Percentiles rank a stretch among this genome's conserved stretches.
These are phyloP conservation scores for Fusarium sp. DNA, from an alignment of 2,329 filamentous ascomycete genomes.

Conservation along the genomic window DNA sequence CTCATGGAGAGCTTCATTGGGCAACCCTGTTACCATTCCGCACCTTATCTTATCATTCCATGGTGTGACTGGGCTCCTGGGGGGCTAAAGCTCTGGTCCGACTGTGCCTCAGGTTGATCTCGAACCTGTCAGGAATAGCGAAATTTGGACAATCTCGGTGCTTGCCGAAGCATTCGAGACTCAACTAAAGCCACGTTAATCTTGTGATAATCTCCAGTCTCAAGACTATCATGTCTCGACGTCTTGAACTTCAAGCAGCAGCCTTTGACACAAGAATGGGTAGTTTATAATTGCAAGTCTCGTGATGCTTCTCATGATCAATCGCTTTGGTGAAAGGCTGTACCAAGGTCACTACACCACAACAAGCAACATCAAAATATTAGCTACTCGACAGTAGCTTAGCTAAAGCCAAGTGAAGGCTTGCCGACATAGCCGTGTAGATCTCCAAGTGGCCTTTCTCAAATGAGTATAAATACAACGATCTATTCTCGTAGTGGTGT, in stretches of 20 bases:
- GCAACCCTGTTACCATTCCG: not conserved
- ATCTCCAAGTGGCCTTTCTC: not conserved
- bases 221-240: not conserved
- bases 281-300: not conserved
- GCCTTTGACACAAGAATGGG: too few relatives aligned
- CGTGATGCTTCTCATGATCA: not conserved
- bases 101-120: not conserved
- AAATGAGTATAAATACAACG: not conserved
- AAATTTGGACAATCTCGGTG: not conserved
- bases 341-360: not conserved
- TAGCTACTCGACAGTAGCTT: not conserved
- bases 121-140: not conserved
- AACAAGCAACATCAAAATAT: not conserved
- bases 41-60: not conserved
- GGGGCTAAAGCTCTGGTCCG: not conserved
- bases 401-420: not conserved
- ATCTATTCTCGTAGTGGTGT: not conserved
- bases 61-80: not conserved
- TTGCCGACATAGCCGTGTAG: not conserved
- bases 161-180: not conserved
- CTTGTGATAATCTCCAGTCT: not conserved
- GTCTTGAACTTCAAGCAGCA: not conserved
- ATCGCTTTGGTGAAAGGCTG: too few relatives aligned
- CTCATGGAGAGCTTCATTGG: not conserved
- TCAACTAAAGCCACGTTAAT: not conserved